phyloP scores from a whole-genome alignment of 2,329 filamentous ascomycete genomes.

The Neurospora sp. region DNA sequence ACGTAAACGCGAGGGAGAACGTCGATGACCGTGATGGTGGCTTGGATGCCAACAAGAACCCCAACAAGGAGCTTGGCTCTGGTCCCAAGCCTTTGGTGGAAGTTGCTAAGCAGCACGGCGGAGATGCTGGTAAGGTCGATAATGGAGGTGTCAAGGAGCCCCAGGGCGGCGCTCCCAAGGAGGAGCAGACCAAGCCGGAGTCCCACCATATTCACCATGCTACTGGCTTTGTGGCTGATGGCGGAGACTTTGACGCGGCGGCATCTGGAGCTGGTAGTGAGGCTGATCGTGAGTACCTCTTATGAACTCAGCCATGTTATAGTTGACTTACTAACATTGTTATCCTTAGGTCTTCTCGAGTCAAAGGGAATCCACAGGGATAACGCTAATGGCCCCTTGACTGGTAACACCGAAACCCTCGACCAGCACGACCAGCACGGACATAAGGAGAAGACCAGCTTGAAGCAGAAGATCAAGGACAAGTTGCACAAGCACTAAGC shows the following conservation, averaged over 20 bases:
- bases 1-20: slow-evolving; percentile 27
- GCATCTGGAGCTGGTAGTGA: slow-evolving; percentile 56
- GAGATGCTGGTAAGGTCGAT: slow-evolving; percentile 19
- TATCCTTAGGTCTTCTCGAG: slow-evolving; percentile 38
- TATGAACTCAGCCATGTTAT: neutral
- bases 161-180: slow-evolving; percentile 16
- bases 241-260: slow-evolving; percentile 57
- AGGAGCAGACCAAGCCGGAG: slow-evolving; percentile 37
- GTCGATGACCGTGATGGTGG: slow-evolving; percentile 26
- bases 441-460: slow-evolving; percentile 24
- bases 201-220: neutral
- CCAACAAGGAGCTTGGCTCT: slow-evolving; percentile 28
- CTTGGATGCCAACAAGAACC: slow-evolving; percentile 24
- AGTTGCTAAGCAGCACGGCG: slow-evolving; percentile 25
- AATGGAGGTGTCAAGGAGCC: slow-evolving; percentile 13
- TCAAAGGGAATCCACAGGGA: slow-evolving; percentile 36
- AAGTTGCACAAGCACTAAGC: slow-evolving; percentile 48
- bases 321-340: slow-evolving; percentile 2
- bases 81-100: slow-evolving; percentile 33
- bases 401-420: slow-evolving; percentile 12
- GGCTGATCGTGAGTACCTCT: slow-evolving; percentile 47
- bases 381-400: slow-evolving; percentile 15
- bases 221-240: slow-evolving; percentile 51
- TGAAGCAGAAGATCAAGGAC: slow-evolving; percentile 58
- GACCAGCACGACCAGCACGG: slow-evolving; percentile 14